Base-by-base conservation (phyloP, 495 filamentous ascomycete species). In the Aspergillus coremiiformis region DNA sequence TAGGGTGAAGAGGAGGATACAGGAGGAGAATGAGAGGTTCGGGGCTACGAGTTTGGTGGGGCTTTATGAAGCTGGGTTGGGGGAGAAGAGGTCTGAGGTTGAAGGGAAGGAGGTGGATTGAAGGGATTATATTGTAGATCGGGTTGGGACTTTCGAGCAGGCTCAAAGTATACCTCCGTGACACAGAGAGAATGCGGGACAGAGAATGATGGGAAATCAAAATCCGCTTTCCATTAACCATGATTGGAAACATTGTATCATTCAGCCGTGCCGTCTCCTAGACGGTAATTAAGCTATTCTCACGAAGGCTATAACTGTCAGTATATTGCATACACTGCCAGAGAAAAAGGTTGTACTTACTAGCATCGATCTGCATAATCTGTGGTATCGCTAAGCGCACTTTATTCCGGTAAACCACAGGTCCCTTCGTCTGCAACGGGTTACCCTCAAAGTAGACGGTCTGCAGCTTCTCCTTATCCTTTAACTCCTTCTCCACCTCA, bases 371-470 rank as follows among this genome's bases (percentile, higher is more conserved):
- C 76, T 99, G 87, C 66, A 78, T 73, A 24, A 99, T 74, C 64
- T 88, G 83, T 60, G 93, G 93, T 67, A 99, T 67, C 44, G 89
- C 85, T 68, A 99, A 69, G 56, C 82, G 76, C 23, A 99, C 81
- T 72, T 99, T 97, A 64, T 95, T 96, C 64, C 94, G 76, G 69
- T 99, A 99, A 45, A 95, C 64, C 17, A 83, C 85, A 33, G 83
- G 83, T 22, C 76, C 79, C 51, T 75, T 81, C 57, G 76, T 75
- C 73, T 97, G 91, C 60, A 99, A 64, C 41, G 93, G 93, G 61
- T 95, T 96, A 0, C 90, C 91, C 67, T 99, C 93, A 61, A 99
- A 94, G 66, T 99, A 99, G 22, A 99, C 92, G 2, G 94, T 97
- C 52, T 85, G 76, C 60, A 99, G 69, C 37, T 84, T 74, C 66